Evolutionary conservation across 1,284 basidiomycete species (phyloP).

Genomic region (Ganoderma meredithae): DNA sequence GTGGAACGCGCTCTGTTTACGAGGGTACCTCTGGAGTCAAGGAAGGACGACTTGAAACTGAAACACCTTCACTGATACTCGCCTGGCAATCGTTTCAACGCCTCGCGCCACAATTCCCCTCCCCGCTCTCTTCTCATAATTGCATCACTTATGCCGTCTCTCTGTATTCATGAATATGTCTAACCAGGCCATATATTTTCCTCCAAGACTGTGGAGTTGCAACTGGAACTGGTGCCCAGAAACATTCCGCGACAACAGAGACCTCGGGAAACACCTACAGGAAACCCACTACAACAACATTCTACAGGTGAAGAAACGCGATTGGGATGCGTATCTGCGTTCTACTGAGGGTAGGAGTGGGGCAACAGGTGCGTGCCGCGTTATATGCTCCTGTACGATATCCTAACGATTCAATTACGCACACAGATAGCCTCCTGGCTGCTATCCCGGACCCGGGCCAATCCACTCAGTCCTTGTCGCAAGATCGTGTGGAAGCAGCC

Average conservation of each 20-base stretch:
- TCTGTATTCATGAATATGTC: constrained; percentile 5
- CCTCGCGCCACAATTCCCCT: neutral
- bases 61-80: neutral
- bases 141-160: constrained; percentile 8
- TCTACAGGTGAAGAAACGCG: constrained; percentile 23
- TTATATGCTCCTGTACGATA: neutral
- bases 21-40: neutral
- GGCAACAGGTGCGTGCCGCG: constrained; percentile 26
- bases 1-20: neutral
- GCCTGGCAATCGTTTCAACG: neutral
- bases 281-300: constrained; percentile 28
- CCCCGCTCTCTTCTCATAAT: neutral
- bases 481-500: neutral
- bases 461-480: neutral
- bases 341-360: constrained; percentile 28
- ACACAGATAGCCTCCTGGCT: constrained; percentile 22
- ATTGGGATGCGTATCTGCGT: constrained; percentile 28
- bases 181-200: neutral
- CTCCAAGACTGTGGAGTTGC: constrained; percentile 25
- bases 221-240: constrained; percentile 34
- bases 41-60: neutral
- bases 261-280: constrained; percentile 28
- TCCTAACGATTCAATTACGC: neutral
- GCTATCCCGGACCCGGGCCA: neutral
- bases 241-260: constrained; percentile 19